A percentile compares a stretch with the other conserved stretches of the same genome.
phyloP scores from a whole-genome alignment of 345 rosid genomes.

The Schrenkiella parvula region DNA sequence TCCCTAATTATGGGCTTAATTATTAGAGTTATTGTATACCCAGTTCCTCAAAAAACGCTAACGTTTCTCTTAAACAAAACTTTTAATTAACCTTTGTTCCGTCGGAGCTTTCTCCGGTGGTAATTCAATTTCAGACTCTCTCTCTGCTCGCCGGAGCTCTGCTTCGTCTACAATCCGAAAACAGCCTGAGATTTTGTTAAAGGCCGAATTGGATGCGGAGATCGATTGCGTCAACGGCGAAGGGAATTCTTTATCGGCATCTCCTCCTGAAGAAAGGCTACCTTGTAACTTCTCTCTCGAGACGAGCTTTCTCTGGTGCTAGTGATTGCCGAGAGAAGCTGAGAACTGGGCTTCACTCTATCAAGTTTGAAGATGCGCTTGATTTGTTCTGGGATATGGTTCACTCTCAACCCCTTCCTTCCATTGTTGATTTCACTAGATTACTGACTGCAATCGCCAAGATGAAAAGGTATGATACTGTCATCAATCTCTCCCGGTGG shows the following conservation, averaged over 20 bases:
- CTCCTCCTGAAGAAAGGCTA: not conserved
- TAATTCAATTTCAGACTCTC: no score
- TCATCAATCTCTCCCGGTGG: not conserved
- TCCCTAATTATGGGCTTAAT: not conserved
- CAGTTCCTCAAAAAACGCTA: no score
- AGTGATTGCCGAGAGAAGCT: not conserved
- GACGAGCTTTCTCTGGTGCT: not conserved
- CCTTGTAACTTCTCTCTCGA: not conserved
- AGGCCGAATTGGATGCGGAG: slow-evolving; percentile 14
- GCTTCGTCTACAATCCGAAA: no score
- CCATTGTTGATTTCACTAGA: slow-evolving; percentile 20
- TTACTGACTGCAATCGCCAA: not conserved
- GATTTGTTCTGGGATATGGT: slow-evolving; percentile 18
- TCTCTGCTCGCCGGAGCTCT: no score
- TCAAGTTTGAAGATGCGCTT: slow-evolving; percentile 10
- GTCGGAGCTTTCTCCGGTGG: no score
- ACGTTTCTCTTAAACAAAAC: no score
- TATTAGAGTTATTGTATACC: no score
- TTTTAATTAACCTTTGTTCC: no score
- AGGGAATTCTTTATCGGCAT: not conserved
- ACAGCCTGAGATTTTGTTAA: accelerated
- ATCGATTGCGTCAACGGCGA: slow-evolving; percentile 5
- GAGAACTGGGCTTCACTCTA: not conserved
- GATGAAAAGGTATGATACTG: slow-evolving; percentile 3
- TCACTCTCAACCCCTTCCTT: slow-evolving; percentile 2